These are phyloP conservation scores for Colletotrichum gigasporum DNA, from an alignment of 2,329 filamentous ascomycete species.

Conservation along the genomic window DNA sequence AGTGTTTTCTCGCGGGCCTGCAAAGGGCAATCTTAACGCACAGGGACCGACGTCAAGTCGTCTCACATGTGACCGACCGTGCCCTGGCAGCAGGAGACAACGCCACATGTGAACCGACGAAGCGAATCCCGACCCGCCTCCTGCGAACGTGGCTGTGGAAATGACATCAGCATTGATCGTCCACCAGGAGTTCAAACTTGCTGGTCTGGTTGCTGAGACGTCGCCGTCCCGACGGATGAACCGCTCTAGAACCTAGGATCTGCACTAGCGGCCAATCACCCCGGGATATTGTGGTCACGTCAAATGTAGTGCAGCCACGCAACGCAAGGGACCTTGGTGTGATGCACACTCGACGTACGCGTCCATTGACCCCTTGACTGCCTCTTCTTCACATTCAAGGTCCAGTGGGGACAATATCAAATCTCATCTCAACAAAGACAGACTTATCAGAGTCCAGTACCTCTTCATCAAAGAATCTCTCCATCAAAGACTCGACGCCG, in stretches of 20 bases:
- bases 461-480: background rate
- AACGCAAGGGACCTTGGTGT: background rate
- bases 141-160: constrained; percentile 13
- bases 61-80: constrained; percentile 16
- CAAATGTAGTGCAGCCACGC: background rate
- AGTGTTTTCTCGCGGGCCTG: too few species aligned
- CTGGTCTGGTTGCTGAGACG: background rate
- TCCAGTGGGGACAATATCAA: too few species aligned
- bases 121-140: background rate
- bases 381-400: background rate
- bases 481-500: too few species aligned
- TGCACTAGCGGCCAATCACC: background rate
- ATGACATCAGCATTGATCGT: constrained; percentile 19
- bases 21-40: background rate
- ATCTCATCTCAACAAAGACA: background rate
- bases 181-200: background rate
- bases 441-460: background rate
- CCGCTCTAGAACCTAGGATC: constrained; percentile 3
- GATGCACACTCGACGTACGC: background rate
- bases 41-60: constrained; percentile 2
- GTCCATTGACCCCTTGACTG: background rate
- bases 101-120: background rate
- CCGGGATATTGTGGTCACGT: background rate
- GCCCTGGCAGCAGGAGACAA: background rate
- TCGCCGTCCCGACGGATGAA: background rate